phyloP scores from a whole-genome alignment of 768 basidiomycete species.

The Amanita exitialis region DNA sequence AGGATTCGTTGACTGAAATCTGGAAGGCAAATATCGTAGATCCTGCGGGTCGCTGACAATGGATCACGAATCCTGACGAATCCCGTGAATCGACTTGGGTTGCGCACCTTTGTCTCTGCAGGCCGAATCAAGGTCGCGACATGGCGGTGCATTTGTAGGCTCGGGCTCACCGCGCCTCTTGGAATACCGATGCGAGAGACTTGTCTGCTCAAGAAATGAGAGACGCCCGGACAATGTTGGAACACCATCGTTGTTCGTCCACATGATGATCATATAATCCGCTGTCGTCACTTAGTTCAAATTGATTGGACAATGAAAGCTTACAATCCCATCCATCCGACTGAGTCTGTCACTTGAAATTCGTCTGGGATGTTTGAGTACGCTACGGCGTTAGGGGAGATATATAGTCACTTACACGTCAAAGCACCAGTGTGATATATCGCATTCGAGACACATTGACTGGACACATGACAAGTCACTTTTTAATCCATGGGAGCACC shows the following conservation, averaged over 20 bases:
- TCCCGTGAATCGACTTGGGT: not conserved
- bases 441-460: slow-evolving; percentile 38
- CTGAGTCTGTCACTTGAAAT: slow-evolving; percentile 26
- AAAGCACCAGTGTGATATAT: slow-evolving; percentile 29
- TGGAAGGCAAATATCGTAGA: slow-evolving; percentile 31
- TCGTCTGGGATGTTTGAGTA: slow-evolving; percentile 25
- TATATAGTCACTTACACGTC: slow-evolving; percentile 29
- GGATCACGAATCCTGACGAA: not conserved
- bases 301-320: slow-evolving; percentile 3
- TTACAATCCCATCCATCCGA: slow-evolving; percentile 50
- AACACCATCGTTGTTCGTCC: slow-evolving; percentile 38
- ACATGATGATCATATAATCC: slow-evolving; percentile 55
- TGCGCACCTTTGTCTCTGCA: slow-evolving; percentile 20
- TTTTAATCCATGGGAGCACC: slow-evolving; percentile 26
- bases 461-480: slow-evolving; percentile 34
- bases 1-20: slow-evolving; percentile 28
- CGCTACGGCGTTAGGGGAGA: not conserved
- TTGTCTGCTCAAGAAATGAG: too few species aligned
- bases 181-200: slow-evolving; percentile 49
- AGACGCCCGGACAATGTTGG: slow-evolving; percentile 47
- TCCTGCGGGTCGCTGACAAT: slow-evolving; percentile 20
- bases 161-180: slow-evolving; percentile 36
- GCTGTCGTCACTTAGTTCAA: slow-evolving; percentile 16
- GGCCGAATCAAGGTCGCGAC: slow-evolving; percentile 32
- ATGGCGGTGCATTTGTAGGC: slow-evolving; percentile 30